These are phyloP conservation scores for Cystofilobasidium capitatum DNA, from an alignment of 768 basidiomycete genomes.

Conservation along the genomic window DNA sequence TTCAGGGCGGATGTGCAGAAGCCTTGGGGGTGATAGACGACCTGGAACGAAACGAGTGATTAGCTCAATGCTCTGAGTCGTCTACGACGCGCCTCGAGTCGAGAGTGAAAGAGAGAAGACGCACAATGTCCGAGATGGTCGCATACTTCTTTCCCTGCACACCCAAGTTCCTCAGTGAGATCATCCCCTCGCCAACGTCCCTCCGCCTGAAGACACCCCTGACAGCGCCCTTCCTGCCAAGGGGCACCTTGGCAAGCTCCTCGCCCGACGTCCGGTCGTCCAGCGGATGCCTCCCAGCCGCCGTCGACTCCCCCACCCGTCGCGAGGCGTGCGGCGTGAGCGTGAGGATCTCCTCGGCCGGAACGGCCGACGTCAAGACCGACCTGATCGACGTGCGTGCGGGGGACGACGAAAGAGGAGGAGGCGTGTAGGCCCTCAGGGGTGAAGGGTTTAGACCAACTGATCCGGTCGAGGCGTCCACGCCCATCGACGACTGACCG, in stretches of 20 bases:
- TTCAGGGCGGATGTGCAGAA: constrained; percentile 48
- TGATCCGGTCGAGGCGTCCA: neutral
- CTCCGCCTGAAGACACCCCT: constrained; percentile 14
- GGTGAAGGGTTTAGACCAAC: neutral
- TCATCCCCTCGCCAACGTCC: constrained; percentile 18
- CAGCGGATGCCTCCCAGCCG: constrained; percentile 1
- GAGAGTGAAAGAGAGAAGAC: neutral
- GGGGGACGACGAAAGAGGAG: neutral
- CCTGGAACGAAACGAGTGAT: constrained; percentile 1
- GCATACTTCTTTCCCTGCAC: constrained; percentile 81
- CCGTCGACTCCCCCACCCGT: neutral
- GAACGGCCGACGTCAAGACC: constrained; percentile 1
- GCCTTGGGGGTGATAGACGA: constrained; percentile 72
- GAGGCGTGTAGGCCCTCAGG: neutral
- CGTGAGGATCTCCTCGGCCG: constrained; percentile 14
- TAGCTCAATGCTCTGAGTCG: no score
- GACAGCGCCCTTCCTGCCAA: neutral
- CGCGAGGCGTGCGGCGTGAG: neutral
- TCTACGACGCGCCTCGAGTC: no score
- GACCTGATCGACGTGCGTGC: neutral
- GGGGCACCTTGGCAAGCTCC: constrained; percentile 31
- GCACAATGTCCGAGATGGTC: constrained; percentile 69
- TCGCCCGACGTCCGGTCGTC: constrained; percentile 11
- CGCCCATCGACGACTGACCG: neutral
- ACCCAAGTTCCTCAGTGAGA: constrained; percentile 58